These are phyloP conservation scores for Cystobasidium tubakii DNA, from an alignment of 768 basidiomycete genomes.

Conservation along the genomic window DNA sequence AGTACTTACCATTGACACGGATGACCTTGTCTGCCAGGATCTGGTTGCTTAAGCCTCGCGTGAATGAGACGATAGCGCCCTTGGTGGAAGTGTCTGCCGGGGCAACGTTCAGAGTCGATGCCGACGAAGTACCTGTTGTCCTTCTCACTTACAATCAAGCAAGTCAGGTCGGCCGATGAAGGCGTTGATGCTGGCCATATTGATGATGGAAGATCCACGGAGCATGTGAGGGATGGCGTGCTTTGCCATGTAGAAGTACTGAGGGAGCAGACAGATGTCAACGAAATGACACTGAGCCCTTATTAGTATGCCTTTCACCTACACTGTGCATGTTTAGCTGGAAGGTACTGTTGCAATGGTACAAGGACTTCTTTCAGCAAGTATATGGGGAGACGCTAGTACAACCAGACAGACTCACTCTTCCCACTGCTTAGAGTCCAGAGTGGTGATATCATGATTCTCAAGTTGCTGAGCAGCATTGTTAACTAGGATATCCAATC, in stretches of 20 bases:
- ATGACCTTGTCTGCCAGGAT: slow-evolving; percentile 56
- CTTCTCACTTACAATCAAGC: slow-evolving; percentile 54
- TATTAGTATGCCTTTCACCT: slow-evolving; percentile 43
- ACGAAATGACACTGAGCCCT: background rate
- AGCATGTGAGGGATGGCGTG: slow-evolving; percentile 54
- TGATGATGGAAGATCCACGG: slow-evolving; percentile 53
- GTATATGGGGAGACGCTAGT: background rate
- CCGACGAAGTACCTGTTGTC: no score
- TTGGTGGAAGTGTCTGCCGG: slow-evolving; percentile 53
- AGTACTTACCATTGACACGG: slow-evolving; percentile 53
- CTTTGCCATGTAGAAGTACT: slow-evolving; percentile 55
- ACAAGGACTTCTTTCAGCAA: background rate
- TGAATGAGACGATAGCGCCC: slow-evolving; percentile 56
- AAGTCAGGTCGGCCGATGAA: slow-evolving; percentile 54
- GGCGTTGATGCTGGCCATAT: slow-evolving; percentile 54
- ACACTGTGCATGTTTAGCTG: slow-evolving; percentile 41
- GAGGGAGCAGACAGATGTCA: slow-evolving; percentile 37
- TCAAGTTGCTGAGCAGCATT: slow-evolving; percentile 55
- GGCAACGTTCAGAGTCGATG: background rate
- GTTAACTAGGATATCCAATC: slow-evolving; percentile 60
- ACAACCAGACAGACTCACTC: slow-evolving; percentile 18
- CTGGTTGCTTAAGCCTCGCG: slow-evolving; percentile 56
- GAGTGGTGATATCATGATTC: slow-evolving; percentile 42
- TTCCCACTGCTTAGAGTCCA: slow-evolving; percentile 43
- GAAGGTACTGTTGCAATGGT: slow-evolving; percentile 28